Base-by-base conservation (phyloP, 2,329 filamentous ascomycete species). In the Bisporella sp. region DNA sequence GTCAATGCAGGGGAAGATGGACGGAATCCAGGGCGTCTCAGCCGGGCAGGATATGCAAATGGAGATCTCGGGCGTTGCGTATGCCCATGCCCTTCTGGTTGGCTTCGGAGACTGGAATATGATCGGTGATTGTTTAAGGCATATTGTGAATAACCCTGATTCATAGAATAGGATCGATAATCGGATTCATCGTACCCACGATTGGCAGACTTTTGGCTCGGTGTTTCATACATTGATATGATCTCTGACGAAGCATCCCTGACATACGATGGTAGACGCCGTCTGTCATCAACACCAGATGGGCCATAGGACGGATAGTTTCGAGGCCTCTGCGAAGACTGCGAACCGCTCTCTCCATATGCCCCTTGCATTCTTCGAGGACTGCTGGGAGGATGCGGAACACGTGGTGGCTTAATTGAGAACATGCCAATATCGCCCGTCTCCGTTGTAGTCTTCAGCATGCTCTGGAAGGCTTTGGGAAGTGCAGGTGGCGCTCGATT, bases 381-480 rank as follows among this genome's bases (percentile, higher is more conserved):
- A 29, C 51, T 59, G 39, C 55, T 59, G 33, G 53, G 43, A 33
- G 55, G 47, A 37, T 57, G 57, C 21, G 63, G 58, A 45, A 64
- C 49, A 31, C 64, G 62, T 41, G 65, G 61, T 6, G 73, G 69
- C 44, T 69, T 72, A 57, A 81, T 78, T 47, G 76, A 79, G 62
- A 82, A 83, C 46, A 77, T 66, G 4, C 79, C 79, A 56, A 82
- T 80, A 57, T 84, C 79, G n/a, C 81, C 80, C 6, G 79, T 82
- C 60, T 84, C 81, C 1, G 80, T 84, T 1, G 78, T 82, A 4
- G 76, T 84, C 66, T 78, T 84, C 52, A 84, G 69, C 81, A 84
- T 83, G 62, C 78, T 76, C 57, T 81, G 75, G n/a, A 83, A 66
- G 2, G 76, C 76, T 5, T 74, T 77, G 0, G 78, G 76, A 1